These are phyloP conservation scores for Apiotrichum laibachii DNA, from an alignment of 1,284 basidiomycete genomes.

Conservation along the genomic window DNA sequence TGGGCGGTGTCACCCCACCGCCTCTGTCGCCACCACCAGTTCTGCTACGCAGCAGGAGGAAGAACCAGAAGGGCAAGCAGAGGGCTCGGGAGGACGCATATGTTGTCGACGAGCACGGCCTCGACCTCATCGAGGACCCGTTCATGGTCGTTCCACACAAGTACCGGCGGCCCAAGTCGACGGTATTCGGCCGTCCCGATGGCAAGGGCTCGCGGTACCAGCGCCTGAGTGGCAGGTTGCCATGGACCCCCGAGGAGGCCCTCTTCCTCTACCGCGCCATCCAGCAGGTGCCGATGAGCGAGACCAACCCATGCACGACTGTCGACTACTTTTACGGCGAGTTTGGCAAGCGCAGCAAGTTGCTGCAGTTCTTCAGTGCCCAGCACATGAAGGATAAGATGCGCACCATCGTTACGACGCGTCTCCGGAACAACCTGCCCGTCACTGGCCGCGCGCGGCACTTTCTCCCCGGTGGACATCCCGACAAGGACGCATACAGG, in stretches of 20 bases:
- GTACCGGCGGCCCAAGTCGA: constrained; percentile 10
- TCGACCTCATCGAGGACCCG: constrained; percentile 21
- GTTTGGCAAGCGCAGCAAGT: constrained; percentile 16
- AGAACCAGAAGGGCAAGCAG: too few relatives aligned
- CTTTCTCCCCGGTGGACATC: constrained; percentile 22
- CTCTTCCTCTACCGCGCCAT: constrained; percentile 40
- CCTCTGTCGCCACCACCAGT: too few relatives aligned
- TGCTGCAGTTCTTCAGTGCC: constrained; percentile 30
- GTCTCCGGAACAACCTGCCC: constrained; percentile 18
- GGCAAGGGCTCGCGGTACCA: constrained; percentile 23
- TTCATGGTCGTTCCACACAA: constrained; percentile 21
- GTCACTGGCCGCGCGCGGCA: constrained; percentile 35
- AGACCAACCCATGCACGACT: constrained; percentile 32
- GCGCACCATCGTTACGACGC: constrained; percentile 23
- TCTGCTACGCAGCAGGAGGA: too few relatives aligned
- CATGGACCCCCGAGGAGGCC: constrained; percentile 32
- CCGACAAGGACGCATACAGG: constrained; percentile 5
- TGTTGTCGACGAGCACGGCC: constrained; percentile 29
- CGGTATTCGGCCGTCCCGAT: constrained; percentile 23
- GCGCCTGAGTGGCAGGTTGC: constrained; percentile 24
- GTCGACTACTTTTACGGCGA: constrained; percentile 40
- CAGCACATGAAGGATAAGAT: constrained; percentile 48
- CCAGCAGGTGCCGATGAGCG: constrained; percentile 35
- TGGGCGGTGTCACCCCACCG: too few relatives aligned
- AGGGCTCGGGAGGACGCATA: constrained; percentile 19